Percentiles rank a stretch among this genome's conserved stretches.
Conservation (phyloP, 2,329 filamentous ascomycete genomes). For the Fusarium nelsonii region DNA sequence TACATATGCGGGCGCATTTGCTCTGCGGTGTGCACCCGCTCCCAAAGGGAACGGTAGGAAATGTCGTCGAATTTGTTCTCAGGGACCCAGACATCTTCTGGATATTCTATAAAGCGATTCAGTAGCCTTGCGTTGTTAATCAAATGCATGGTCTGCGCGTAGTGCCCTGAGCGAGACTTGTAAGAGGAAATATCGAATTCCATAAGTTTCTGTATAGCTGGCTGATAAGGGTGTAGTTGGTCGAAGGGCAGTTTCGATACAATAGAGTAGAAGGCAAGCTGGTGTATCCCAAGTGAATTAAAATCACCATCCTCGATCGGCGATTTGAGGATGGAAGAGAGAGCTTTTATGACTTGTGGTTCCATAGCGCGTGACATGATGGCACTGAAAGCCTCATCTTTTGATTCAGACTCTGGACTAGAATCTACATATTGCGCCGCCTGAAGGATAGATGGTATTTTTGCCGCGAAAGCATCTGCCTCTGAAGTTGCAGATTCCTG, state of each 20-base stretch:
- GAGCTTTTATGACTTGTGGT: background rate
- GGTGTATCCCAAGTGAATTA: background rate
- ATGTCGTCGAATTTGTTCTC: slow-evolving; percentile 7
- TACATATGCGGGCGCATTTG: slow-evolving; percentile 10
- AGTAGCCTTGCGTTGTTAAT: background rate
- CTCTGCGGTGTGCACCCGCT: background rate
- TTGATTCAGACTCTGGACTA: background rate
- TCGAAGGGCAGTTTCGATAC: background rate
- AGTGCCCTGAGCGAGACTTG: background rate
- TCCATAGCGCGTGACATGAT: background rate
- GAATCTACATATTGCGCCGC: background rate
- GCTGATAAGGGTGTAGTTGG: background rate
- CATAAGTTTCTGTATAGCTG: background rate
- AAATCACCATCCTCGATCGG: background rate
- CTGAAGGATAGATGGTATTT: background rate
- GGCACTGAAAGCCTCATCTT: background rate
- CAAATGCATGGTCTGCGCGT: background rate
- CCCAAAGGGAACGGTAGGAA: background rate
- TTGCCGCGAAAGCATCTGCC: background rate
- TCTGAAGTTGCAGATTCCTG: background rate
- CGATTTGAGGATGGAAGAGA: background rate
- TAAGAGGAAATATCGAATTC: background rate
- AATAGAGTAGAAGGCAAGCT: background rate
- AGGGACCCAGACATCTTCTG: background rate
- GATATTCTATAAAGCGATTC: background rate